Percentiles rank a stretch among this genome's conserved stretches.
Evolutionary conservation across 2,329 filamentous ascomycete species (phyloP).

Genomic region (Amesomyces nigricolor): DNA sequence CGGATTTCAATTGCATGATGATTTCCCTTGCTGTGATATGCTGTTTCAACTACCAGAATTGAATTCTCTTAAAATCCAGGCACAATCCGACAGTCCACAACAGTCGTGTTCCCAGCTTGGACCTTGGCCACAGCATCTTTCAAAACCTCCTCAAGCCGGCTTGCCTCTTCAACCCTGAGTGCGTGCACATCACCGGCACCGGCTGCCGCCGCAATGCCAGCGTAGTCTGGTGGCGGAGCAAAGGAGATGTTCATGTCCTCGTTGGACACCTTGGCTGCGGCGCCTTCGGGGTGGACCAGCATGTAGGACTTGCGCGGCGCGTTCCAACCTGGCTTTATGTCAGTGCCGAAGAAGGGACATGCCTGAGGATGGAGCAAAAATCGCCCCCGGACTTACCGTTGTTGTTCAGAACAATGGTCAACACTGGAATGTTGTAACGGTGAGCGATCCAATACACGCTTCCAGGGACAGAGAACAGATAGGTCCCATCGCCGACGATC

Average conservation of each 20-base stretch:
- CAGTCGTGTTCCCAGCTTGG: conserved; percentile 1
- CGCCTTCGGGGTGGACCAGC: conserved; percentile 53
- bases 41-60: too few relatives aligned
- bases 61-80: neutral
- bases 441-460: conserved; percentile 45
- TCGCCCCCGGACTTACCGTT: conserved; percentile 35
- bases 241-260: conserved; percentile 60
- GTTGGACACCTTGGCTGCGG: conserved; percentile 49
- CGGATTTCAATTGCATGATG: too few relatives aligned
- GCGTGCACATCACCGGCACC: conserved; percentile 31
- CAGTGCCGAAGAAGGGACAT: neutral
- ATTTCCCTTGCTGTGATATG: too few relatives aligned
- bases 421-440: conserved; percentile 43
- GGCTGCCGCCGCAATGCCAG: conserved; percentile 54
- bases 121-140: conserved; percentile 6
- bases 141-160: conserved; percentile 2
- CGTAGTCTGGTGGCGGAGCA: conserved; percentile 51
- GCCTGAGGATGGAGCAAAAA: neutral
- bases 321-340: conserved; percentile 46
- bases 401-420: conserved; percentile 47
- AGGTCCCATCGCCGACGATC: conserved; percentile 46
- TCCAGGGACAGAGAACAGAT: conserved; percentile 43
- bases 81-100: conserved; percentile 4
- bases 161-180: neutral
- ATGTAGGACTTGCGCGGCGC: conserved; percentile 51